Percentiles rank a stretch among this genome's conserved stretches.
Conservation (phyloP, 2,329 filamentous ascomycete genomes). For the Annulohypoxylon truncatum region DNA sequence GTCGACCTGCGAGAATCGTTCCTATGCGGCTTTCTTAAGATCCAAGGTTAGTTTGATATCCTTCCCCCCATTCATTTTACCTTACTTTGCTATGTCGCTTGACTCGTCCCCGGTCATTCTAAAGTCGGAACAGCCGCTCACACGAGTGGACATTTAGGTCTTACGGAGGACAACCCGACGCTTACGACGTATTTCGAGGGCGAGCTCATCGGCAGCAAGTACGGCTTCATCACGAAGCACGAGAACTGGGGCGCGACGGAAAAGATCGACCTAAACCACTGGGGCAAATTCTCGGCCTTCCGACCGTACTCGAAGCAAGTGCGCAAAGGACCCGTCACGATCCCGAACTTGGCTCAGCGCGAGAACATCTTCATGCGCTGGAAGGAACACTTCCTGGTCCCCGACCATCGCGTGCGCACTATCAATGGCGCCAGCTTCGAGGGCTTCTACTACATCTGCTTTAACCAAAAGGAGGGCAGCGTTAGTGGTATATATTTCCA, state of each 20-base stretch:
- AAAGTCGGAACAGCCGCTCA: neutral
- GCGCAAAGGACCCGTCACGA: conserved; percentile 62
- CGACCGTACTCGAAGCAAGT: conserved; percentile 74
- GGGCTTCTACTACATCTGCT: conserved; percentile 99
- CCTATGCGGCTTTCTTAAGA: conserved; percentile 92
- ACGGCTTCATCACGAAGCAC: conserved; percentile 92
- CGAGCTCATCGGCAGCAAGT: conserved; percentile 95
- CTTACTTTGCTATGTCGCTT: neutral
- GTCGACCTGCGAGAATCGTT: conserved; percentile 95
- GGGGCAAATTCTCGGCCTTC: conserved; percentile 90
- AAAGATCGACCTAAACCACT: conserved; percentile 92
- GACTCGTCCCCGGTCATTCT: conserved; percentile 9
- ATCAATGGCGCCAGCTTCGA: conserved; percentile 97
- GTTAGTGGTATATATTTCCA: conserved; percentile 98
- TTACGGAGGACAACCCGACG: conserved; percentile 97
- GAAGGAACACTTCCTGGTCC: conserved; percentile 98
- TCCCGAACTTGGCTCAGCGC: conserved; percentile 46
- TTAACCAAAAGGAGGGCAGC: conserved; percentile 88
- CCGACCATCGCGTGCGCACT: conserved; percentile 89
- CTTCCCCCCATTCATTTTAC: neutral
- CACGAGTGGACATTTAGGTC: conserved; percentile 63
- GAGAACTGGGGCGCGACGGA: conserved; percentile 91
- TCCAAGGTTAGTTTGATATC: conserved; percentile 76
- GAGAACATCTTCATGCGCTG: conserved; percentile 98
- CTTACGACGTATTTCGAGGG: conserved; percentile 98